Conservation (phyloP, 176 grass and related monocot species). For the Eremochloa ophiuroides region DNA sequence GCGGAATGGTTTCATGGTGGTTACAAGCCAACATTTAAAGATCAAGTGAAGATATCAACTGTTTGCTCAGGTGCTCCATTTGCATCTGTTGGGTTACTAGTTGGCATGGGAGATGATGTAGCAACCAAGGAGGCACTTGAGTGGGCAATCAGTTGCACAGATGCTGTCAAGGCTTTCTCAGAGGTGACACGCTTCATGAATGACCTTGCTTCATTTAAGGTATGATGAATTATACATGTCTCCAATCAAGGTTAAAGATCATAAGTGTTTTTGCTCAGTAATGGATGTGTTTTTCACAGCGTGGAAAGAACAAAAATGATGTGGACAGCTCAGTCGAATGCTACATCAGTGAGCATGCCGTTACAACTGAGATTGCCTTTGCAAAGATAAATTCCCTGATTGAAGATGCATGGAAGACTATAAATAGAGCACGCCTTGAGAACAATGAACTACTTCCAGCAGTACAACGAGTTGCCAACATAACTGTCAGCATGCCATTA, state of each 20-base stretch:
- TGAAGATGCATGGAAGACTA: constrained; percentile 18
- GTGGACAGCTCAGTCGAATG: background rate
- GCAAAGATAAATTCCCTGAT: background rate
- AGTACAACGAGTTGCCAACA: background rate
- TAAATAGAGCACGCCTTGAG: background rate
- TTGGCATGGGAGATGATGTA: constrained; percentile 36
- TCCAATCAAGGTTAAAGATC: background rate
- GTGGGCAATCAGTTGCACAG: constrained; percentile 13
- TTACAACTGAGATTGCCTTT: background rate
- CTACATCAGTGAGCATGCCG: background rate
- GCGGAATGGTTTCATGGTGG: constrained; percentile 29
- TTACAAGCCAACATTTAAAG: constrained; percentile 21
- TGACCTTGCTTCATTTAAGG: constrained; percentile 35
- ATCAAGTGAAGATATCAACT: constrained; percentile 22
- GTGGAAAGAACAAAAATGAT: constrained; percentile 22
- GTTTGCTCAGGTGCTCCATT: constrained; percentile 16
- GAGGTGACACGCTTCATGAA: constrained; percentile 34
- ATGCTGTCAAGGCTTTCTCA: constrained; percentile 19
- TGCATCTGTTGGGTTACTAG: constrained; percentile 9
- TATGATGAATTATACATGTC: background rate
- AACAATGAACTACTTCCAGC: background rate
- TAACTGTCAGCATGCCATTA: constrained; percentile 21
- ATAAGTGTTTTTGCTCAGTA: background rate
- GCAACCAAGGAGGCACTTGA: constrained; percentile 32
- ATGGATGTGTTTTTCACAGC: background rate